Conservation (phyloP, 1,284 basidiomycete species). For the Ganoderma resinaceum region DNA sequence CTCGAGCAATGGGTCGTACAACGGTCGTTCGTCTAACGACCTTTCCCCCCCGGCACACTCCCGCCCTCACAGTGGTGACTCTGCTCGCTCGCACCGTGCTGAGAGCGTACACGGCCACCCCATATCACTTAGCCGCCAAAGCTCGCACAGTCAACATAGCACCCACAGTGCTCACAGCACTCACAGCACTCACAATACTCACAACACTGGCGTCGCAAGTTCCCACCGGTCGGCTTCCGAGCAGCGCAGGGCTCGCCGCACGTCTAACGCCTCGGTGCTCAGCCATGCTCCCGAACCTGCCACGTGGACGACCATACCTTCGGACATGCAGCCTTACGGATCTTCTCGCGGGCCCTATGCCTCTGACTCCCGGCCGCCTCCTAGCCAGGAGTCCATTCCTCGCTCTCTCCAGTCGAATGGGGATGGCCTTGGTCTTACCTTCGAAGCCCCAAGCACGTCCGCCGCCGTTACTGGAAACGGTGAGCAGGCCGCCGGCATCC, state of each 20-base stretch:
- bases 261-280: slow-evolving; percentile 16
- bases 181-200: neutral
- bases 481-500: slow-evolving; percentile 32
- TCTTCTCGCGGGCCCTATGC: slow-evolving; percentile 17
- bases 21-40: slow-evolving; percentile 11
- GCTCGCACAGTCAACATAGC: slow-evolving; percentile 12
- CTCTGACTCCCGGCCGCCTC: slow-evolving; percentile 11
- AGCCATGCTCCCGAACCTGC: slow-evolving; percentile 2
- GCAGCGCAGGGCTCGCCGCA: slow-evolving; percentile 18
- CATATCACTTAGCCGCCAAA: slow-evolving; percentile 8
- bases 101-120: slow-evolving; percentile 22
- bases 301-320: slow-evolving; percentile 16
- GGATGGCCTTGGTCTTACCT: slow-evolving; percentile 6
- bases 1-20: slow-evolving; percentile 10
- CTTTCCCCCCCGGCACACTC: slow-evolving; percentile 15
- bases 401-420: slow-evolving; percentile 20
- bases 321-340: slow-evolving; percentile 21
- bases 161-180: slow-evolving; percentile 5
- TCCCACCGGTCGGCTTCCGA: slow-evolving; percentile 17
- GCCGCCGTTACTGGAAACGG: slow-evolving; percentile 31
- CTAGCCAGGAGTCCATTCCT: slow-evolving; percentile 29
- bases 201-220: neutral
- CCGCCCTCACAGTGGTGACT: slow-evolving; percentile 23
- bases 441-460: slow-evolving; percentile 8
- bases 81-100: slow-evolving; percentile 17